Evolutionary conservation across 1,139 yeast genomes (phyloP).

Genomic region (Diutina scorzettiae): DNA sequence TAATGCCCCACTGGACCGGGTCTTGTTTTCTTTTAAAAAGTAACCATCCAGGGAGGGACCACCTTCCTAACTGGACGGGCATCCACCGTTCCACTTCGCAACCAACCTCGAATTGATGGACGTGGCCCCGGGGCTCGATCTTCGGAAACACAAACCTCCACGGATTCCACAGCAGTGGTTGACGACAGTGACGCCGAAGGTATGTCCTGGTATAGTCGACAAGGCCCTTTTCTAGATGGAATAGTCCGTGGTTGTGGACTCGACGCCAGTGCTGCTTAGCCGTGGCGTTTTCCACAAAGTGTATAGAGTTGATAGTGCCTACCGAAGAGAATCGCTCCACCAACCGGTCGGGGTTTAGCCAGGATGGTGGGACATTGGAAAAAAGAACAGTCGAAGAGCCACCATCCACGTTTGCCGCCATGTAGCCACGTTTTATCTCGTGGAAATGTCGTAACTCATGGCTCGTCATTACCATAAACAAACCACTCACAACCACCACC

Average conservation of each 20-base stretch:
- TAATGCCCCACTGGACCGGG: neutral
- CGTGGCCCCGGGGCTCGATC: neutral
- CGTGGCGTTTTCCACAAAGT: neutral
- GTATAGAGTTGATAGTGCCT: neutral
- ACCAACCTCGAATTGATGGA: neutral
- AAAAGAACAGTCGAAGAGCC: neutral
- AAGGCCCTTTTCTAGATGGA: neutral
- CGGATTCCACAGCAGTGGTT: neutral
- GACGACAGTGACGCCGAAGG: neutral
- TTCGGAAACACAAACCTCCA: neutral
- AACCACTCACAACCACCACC: constrained; percentile 35
- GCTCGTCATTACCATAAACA: constrained; percentile 41
- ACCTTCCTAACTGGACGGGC: neutral
- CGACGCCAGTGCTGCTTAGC: neutral
- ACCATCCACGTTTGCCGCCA: constrained; percentile 13
- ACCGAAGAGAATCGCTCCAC: neutral
- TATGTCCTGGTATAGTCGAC: neutral
- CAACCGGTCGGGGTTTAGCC: neutral
- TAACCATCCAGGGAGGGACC: neutral
- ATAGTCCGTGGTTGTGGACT: neutral
- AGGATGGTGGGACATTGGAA: neutral
- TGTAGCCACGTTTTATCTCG: constrained; percentile 28
- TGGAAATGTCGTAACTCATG: constrained; percentile 39
- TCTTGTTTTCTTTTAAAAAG: too few relatives aligned
- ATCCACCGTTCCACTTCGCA: neutral